Evolutionary conservation across 352 stramenopile genomes (phyloP), one percentile per base, ranked within the genome.

Genomic region (Globisporangium cylindrosporum): DNA sequence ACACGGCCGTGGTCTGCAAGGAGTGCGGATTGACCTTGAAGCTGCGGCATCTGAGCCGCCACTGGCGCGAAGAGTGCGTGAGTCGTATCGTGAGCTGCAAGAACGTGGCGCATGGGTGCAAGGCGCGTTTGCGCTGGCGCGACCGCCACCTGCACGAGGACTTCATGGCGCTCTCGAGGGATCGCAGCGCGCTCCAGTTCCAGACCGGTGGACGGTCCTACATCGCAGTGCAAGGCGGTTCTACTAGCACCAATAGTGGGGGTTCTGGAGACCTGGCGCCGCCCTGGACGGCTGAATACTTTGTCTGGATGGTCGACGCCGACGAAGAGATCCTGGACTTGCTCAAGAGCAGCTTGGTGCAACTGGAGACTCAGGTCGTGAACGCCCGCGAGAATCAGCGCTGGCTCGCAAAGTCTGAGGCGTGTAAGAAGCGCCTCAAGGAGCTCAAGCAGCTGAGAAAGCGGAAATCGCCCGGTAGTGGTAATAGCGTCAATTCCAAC

Each of bases 91-190:
- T 92, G 24, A 49, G 60, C 15, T 93, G 84, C 49, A 91, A 87
- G 62, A 93, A 93, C 71, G 76, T 70, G 0, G 75, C 74, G 9
- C 86, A 92, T 46, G 86, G 86, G 3, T 93, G 86, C 59, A 78
- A 74, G 29, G 79, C 77, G 34, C 71, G 68, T 38, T 63, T 93
- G 22, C 80, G 83, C 10, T 91, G 79, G 75, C 76, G 86, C 59
- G 84, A 93, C 70, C 80, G 86, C 0, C 84, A 93, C 57, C 56
- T 91, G 36, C 84, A 90, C 46, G 82, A 92, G 60, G 79, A 90
- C 41, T 85, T 91, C 24, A 64, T 86, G 70, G 67, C 72, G 12
- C 60, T 90, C 10, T 72, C 68, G 0, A 73, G 70, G 5, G 76
- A 86, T 32, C 75, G 76, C 18, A 89, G 73, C 14, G 78, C 89